Base-by-base conservation (phyloP, 441 rosid genomes). In the Flueggea neowawraea region DNA sequence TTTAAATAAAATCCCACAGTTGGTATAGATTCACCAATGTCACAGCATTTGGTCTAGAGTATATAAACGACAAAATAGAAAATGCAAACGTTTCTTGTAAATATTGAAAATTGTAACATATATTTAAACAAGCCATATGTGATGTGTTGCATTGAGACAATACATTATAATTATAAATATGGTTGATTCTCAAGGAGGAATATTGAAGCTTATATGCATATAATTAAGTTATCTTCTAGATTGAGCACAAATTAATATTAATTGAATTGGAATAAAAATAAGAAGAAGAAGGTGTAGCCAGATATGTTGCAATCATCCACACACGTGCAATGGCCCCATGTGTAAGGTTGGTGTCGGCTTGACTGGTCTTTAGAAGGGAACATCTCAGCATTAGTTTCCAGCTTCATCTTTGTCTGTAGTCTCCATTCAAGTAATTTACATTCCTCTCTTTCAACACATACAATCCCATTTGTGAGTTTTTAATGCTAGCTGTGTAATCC, bases 301-400 rank as follows among this genome's bases (percentile, higher is more conserved):
- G 69, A 70, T 75, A 73, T 63, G 52, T 41, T 65, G 67, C 69
- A 67, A 80, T 78, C 69, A 73, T 65, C 43, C 45, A 66, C 70
- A 65, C 79, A 80, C 84, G 81, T 75, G 90, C 74, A 67, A 69
- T 64, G 86, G 88, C 70, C 82, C 90, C 90, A 80, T 61, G 17
- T 61, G 77, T 67, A 76, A 22, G 28, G 28, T 22, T 22, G 28
- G 28, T 22, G 87, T 84, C 85, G 80, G 81, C 76, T 79, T 80
- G 86, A 79, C 83, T 61, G 66, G 86, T 80, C 84, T 57, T 45
- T 61, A 1, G 52, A 50, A 55, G 33, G 32, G 58, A 64, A 68
- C 54, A 61, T 36, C 59, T 50, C 60, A 31, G 54, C 76, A 69
- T 66, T 74, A 68, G 61, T 57, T 71, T 70, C 71, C 73, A 70